Conservation (phyloP, 2,329 filamentous ascomycete genomes). For the Fusarium sp. region DNA sequence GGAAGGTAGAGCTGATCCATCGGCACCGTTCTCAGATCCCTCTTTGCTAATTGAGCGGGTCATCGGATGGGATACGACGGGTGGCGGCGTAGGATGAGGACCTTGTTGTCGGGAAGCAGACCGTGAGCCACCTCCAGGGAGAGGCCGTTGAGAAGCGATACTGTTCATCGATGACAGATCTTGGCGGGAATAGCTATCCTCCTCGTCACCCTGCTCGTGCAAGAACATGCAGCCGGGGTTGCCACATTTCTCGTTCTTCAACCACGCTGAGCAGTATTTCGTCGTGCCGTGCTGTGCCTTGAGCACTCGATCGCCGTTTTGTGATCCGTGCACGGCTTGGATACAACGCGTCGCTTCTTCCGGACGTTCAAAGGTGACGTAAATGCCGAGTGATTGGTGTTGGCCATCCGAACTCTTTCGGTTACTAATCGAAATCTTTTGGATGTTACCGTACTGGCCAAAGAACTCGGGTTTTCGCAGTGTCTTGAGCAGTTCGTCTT, state of each 20-base stretch:
- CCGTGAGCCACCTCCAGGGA: conserved; percentile 66
- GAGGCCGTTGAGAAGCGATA: conserved; percentile 80
- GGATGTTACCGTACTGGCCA: conserved; percentile 97
- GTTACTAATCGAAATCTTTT: conserved; percentile 99
- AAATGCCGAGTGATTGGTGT: conserved; percentile 92
- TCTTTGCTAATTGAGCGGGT: conserved; percentile 83
- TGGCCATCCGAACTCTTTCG: conserved; percentile 81
- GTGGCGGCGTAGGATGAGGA: conserved; percentile 55
- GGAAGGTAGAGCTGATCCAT: conserved; percentile 90
- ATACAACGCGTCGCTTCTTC: conserved; percentile 93
- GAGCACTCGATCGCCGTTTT: conserved; percentile 88
- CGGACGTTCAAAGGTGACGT: conserved; percentile 96
- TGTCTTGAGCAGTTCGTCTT: conserved; percentile 92
- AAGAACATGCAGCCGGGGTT: conserved; percentile 98
- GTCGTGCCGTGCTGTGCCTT: conserved; percentile 88
- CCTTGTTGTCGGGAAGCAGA: conserved; percentile 66
- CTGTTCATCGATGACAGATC: conserved; percentile 96
- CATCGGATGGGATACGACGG: conserved; percentile 72
- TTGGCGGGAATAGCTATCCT: conserved; percentile 94
- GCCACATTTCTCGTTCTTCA: conserved; percentile 92
- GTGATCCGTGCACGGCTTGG: conserved; percentile 88
- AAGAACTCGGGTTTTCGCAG: conserved; percentile 94
- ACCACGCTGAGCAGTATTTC: conserved; percentile 97
- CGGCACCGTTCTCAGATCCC: conserved; percentile 76
- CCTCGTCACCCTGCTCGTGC: conserved; percentile 97